Percentiles rank a stretch among this genome's conserved stretches.
phyloP scores from a whole-genome alignment of 202 grass and related monocot species.

The Cymbopogon flexuosus region DNA sequence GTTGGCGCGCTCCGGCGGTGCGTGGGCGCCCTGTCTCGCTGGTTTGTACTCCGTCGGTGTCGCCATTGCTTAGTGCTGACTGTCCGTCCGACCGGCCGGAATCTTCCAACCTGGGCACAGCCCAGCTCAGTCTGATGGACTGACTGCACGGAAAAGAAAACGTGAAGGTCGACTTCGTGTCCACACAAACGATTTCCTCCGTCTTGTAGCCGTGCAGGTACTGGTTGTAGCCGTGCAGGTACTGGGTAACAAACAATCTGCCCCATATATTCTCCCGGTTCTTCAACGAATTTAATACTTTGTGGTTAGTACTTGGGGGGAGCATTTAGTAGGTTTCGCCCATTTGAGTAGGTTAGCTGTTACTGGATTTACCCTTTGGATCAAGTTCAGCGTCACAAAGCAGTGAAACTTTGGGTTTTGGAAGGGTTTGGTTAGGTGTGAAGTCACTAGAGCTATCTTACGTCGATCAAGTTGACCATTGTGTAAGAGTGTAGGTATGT shows the following conservation, averaged over 20 bases:
- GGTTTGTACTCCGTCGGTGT: slow-evolving; percentile 39
- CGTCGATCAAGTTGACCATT: slow-evolving; percentile 1
- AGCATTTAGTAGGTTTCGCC: not conserved
- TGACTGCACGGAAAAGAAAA: not conserved
- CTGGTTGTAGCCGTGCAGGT: not conserved
- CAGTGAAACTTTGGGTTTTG: slow-evolving; percentile 14
- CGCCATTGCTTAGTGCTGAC: slow-evolving; percentile 4
- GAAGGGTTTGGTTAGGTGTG: slow-evolving; percentile 10
- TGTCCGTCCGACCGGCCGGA: not conserved
- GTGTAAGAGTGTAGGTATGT: not conserved
- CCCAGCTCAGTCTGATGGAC: not conserved
- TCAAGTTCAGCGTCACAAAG: not conserved
- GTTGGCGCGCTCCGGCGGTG: not conserved
- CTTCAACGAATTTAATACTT: not conserved
- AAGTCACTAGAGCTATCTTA: slow-evolving; percentile 18
- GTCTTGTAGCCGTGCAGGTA: not conserved
- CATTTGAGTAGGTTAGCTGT: not conserved
- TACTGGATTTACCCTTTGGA: not conserved
- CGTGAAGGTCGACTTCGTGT: no score
- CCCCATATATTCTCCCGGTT: not conserved
- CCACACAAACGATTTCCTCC: not conserved
- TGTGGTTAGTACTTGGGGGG: not conserved
- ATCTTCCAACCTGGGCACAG: slow-evolving; percentile 55
- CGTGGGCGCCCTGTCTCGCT: not conserved
- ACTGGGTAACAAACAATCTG: not conserved